Percentiles rank a stretch among this genome's conserved stretches.
phyloP scores from a whole-genome alignment of 176 grass and related monocot genomes.

The Alopecurus myosuroides region DNA sequence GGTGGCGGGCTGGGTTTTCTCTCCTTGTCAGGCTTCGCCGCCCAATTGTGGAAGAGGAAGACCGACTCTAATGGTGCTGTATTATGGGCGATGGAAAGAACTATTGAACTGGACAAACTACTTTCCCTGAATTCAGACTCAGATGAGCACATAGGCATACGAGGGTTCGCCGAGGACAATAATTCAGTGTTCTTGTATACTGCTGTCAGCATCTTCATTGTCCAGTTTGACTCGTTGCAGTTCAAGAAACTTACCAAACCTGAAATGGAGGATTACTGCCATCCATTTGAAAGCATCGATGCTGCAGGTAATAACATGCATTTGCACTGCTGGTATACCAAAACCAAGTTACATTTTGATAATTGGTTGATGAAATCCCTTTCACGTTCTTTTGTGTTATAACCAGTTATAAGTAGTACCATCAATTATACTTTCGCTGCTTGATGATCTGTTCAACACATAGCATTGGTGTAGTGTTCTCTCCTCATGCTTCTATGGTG shows the following conservation, averaged over 20 bases:
- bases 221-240: not conserved
- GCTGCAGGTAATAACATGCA: not conserved
- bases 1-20: not conserved
- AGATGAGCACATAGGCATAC: not conserved
- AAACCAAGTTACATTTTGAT: not conserved
- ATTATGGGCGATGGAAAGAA: not conserved
- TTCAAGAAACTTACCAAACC: not conserved
- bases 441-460: too few species aligned
- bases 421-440: too few species aligned
- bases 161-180: not conserved
- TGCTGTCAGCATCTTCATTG: not conserved
- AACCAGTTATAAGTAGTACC: not conserved
- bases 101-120: not conserved
- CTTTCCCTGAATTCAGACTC: not conserved
- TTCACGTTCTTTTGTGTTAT: not conserved
- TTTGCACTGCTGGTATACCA: not conserved
- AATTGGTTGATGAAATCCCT: not conserved
- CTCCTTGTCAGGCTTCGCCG: not conserved
- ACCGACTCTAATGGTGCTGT: not conserved
- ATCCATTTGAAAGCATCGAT: not conserved
- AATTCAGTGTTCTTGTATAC: not conserved
- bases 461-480: too few species aligned
- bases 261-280: accelerated
- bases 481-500: too few species aligned
- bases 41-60: not conserved